Conservation (phyloP, 371 early-diverging fungal species). For the Rhizopus stolonifer region DNA sequence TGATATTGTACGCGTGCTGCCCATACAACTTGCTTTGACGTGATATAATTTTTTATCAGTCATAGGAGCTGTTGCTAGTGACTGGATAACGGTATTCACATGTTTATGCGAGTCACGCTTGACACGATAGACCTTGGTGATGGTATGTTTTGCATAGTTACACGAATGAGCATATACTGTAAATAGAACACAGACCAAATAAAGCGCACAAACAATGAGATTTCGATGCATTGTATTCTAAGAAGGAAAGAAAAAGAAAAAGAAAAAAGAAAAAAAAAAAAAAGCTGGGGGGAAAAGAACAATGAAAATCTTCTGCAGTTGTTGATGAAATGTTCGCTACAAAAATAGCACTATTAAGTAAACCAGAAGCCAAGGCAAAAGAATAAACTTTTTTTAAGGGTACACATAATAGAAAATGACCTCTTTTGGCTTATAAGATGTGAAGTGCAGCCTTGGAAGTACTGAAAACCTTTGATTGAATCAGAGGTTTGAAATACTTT, state of each 20-base stretch:
- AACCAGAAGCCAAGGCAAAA: too few species aligned
- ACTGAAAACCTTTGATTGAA: too few species aligned
- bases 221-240: not conserved
- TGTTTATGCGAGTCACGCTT: not conserved
- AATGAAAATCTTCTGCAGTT: too few species aligned
- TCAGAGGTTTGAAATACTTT: too few species aligned
- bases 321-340: too few species aligned
- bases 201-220: not conserved
- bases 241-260: not conserved
- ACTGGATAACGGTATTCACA: not conserved
- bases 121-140: not conserved
- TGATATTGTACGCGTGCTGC: not conserved
- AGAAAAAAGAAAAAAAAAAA: not conserved
- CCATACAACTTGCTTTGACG: not conserved
- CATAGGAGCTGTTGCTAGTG: not conserved
- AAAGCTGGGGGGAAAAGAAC: too few species aligned
- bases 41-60: not conserved
- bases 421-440: too few species aligned
- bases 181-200: not conserved
- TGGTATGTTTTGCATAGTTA: not conserved
- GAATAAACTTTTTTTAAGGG: too few species aligned
- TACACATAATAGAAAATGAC: too few species aligned
- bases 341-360: too few species aligned
- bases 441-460: too few species aligned
- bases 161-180: not conserved